Evolutionary conservation across 2,329 filamentous ascomycete species (phyloP), one percentile per base, ranked within the genome.

Genomic region (Phoma herbarum): DNA sequence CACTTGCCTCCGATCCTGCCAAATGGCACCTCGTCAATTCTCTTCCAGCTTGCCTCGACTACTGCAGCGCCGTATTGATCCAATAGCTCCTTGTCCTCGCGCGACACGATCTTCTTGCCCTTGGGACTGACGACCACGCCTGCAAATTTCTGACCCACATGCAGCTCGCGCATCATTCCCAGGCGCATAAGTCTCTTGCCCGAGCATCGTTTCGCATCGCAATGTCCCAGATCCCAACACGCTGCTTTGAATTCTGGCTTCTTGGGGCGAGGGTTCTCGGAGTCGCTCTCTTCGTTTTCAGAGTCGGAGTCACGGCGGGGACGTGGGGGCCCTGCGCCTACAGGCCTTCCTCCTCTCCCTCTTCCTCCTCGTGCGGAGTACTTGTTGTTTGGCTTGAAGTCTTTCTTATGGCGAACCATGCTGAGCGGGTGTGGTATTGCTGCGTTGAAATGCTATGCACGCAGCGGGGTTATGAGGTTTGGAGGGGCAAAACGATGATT

Each of bases 401-500:
- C 93, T 80, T 98, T 98, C 81, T 97, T 98, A 80, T 97, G 94
- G 60, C 94, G 92, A 53, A 97, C 93, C 93, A 97, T 97, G 18
- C 23, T 64, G 62, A 26, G 26, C 20, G 18, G 4, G 29, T 43
- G 18, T 20, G 20, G 22, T 16, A 29, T n/a, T 45, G 35, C 37
- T 9, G 51, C 5, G 25, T n/a, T 2, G n/a, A 11, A 35, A 26
- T 50, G 46, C 7, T 49, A 37, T 47, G 25, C 4, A 18, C 4
- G 44, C 26, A 18, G 49, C 31, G 45, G 48, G 46, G 23, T 48
- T 53, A 25, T 49, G 52, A 49, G 52, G 31, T 26, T 57, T 46
- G 63, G 67, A 66, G 65, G 66, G 66, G 65, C 62, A 66, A 64
- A 59, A 43, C 18, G 26, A 43, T 49, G 54, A 65, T 56, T 61